Evolutionary conservation across 495 filamentous ascomycete species (phyloP).

Genomic region (Daldinia grandis): DNA sequence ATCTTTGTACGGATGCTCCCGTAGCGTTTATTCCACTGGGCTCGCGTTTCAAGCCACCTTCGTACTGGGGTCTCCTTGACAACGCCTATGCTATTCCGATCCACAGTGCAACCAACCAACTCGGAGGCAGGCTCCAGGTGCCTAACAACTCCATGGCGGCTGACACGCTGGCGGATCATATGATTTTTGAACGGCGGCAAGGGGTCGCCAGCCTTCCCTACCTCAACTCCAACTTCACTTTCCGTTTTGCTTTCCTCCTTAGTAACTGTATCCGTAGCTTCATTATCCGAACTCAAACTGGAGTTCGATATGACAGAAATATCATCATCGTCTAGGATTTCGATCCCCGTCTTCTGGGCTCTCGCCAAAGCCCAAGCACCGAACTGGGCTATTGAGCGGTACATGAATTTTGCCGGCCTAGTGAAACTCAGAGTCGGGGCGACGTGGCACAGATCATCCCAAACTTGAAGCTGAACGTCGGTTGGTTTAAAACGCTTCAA

Average conservation of each 20-base stretch:
- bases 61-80: conserved; percentile 80
- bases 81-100: conserved; percentile 71
- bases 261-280: conserved; percentile 40
- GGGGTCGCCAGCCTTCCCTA: conserved; percentile 84
- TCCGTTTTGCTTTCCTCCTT: conserved; percentile 16
- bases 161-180: conserved; percentile 90
- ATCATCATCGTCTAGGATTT: conserved; percentile 79
- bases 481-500: conserved; percentile 78
- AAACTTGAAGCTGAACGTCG: conserved; percentile 94
- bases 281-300: conserved; percentile 60
- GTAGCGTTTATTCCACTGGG: conserved; percentile 75
- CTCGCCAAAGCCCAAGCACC: conserved; percentile 87
- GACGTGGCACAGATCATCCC: conserved; percentile 94
- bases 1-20: conserved; percentile 70
- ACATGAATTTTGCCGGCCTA: conserved; percentile 94
- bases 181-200: conserved; percentile 79
- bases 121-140: conserved; percentile 68
- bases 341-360: conserved; percentile 79
- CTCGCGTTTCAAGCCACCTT: conserved; percentile 81
- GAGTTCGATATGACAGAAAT: conserved; percentile 76
- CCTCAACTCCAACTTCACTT: conserved; percentile 47
- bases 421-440: conserved; percentile 91
- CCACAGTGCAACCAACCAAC: conserved; percentile 69
- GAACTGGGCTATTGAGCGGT: conserved; percentile 87
- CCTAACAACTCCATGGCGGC: conserved; percentile 75